These are phyloP conservation scores for Pugionium cornutum DNA, from an alignment of 345 rosid species.

Conservation along the genomic window DNA sequence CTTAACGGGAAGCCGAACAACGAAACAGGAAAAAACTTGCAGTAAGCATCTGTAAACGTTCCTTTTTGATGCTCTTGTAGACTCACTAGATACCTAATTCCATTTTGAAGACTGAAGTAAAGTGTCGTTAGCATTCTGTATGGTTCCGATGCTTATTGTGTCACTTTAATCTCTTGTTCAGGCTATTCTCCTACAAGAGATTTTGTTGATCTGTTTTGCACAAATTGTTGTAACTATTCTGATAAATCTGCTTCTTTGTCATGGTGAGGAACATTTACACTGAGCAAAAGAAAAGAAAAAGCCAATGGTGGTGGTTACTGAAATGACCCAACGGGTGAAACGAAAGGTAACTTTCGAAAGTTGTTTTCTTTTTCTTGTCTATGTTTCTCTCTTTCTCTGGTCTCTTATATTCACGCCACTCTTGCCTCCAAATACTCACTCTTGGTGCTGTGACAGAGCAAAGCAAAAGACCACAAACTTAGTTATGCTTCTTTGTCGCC, in stretches of 20 bases:
- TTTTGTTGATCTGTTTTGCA: neutral
- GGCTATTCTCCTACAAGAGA: neutral
- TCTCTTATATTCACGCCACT: conserved; percentile 58
- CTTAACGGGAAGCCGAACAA: too few relatives aligned
- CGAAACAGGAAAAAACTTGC: too few relatives aligned
- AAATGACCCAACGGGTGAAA: conserved; percentile 40
- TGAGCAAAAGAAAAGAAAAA: neutral
- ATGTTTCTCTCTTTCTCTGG: conserved; percentile 3
- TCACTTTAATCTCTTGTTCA: too few relatives aligned
- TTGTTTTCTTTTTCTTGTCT: conserved; percentile 32
- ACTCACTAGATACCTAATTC: too few relatives aligned
- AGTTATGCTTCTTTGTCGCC: conserved; percentile 26
- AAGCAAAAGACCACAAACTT: conserved; percentile 25
- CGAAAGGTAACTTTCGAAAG: conserved; percentile 46
- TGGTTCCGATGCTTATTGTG: too few relatives aligned
- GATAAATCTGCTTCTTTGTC: conserved; percentile 16
- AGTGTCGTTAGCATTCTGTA: too few relatives aligned
- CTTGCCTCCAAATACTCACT: conserved; percentile 39
- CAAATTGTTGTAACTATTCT: conserved; percentile 3
- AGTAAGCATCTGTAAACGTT: too few relatives aligned
- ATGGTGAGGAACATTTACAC: conserved; percentile 9
- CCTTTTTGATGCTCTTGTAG: too few relatives aligned
- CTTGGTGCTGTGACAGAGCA: conserved; percentile 28
- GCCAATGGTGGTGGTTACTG: conserved; percentile 48
- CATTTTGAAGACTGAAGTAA: too few relatives aligned